phyloP scores from a whole-genome alignment of 1,284 basidiomycete genomes.

The Ganoderma sinense region DNA sequence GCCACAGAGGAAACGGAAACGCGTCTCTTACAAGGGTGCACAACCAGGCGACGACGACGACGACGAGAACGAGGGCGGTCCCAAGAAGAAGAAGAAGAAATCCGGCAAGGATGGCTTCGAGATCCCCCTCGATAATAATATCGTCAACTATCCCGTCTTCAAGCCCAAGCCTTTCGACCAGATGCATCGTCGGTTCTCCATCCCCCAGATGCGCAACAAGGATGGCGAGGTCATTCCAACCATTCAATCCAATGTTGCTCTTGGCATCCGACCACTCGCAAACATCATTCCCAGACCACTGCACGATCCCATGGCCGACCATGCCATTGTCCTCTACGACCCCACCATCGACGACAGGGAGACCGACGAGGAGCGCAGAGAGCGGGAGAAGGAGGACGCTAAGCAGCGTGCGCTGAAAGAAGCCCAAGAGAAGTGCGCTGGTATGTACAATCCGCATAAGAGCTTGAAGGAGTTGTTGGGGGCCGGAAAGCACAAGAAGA shows the following conservation, averaged over 20 bases:
- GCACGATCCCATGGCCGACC: constrained; percentile 97
- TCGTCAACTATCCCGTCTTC: constrained; percentile 85
- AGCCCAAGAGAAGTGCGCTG: constrained; percentile 68
- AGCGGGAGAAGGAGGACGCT: constrained; percentile 73
- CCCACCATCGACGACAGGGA: constrained; percentile 94
- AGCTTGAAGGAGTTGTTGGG: constrained; percentile 88
- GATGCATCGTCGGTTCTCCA: constrained; percentile 77
- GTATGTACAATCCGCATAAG: constrained; percentile 91
- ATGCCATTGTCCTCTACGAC: constrained; percentile 97
- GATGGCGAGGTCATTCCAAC: constrained; percentile 78
- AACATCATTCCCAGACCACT: constrained; percentile 91
- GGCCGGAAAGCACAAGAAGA: constrained; percentile 73
- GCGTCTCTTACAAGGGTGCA: constrained; percentile 81
- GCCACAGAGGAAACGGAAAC: constrained; percentile 82
- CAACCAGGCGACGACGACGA: constrained; percentile 57
- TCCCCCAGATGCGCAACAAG: constrained; percentile 88
- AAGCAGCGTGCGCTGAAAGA: constrained; percentile 71
- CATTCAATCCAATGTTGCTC: constrained; percentile 74
- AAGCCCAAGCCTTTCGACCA: constrained; percentile 82
- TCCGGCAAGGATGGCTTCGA: constrained; percentile 57
- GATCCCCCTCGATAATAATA: constrained; percentile 48
- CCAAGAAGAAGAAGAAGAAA: constrained; percentile 69
- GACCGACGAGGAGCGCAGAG: constrained; percentile 82
- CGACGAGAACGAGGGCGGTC: constrained; percentile 48
- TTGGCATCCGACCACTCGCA: constrained; percentile 87